Conservation (phyloP, 1,139 yeast genomes). For the Scheffersomyces illinoinensis region DNA sequence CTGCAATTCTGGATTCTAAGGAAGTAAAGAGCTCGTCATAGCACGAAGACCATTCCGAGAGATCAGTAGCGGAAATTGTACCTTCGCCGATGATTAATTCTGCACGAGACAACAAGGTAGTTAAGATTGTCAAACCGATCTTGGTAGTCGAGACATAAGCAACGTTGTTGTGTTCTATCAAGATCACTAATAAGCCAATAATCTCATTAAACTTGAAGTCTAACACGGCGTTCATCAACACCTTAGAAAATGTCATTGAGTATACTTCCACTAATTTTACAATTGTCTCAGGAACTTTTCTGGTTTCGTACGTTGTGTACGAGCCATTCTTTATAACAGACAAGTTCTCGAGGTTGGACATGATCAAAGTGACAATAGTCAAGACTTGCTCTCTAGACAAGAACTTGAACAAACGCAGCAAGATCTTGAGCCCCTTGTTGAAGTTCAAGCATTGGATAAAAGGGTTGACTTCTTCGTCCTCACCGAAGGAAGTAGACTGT, state of each 20-base stretch:
- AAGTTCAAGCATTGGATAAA: constrained; percentile 82
- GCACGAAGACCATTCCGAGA: constrained; percentile 75
- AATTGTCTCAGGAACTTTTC: constrained; percentile 54
- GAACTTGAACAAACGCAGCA: constrained; percentile 87
- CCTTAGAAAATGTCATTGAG: constrained; percentile 81
- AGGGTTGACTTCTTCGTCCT: constrained; percentile 60
- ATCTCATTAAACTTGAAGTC: constrained; percentile 83
- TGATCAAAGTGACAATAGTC: constrained; percentile 75
- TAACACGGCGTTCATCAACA: constrained; percentile 80
- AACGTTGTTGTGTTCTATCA: constrained; percentile 72
- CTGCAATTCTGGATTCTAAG: constrained; percentile 74
- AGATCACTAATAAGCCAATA: constrained; percentile 72
- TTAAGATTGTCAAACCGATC: constrained; percentile 82
- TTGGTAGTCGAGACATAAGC: constrained; percentile 79
- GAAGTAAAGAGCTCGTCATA: constrained; percentile 82
- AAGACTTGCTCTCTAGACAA: constrained; percentile 75
- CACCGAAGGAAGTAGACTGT: constrained; percentile 46
- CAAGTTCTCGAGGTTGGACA: constrained; percentile 79
- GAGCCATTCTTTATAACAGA: constrained; percentile 80
- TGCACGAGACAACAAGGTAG: constrained; percentile 87
- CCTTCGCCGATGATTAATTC: constrained; percentile 90
- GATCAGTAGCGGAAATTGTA: constrained; percentile 55
- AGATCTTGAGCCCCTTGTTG: constrained; percentile 85
- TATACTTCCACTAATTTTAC: constrained; percentile 75
- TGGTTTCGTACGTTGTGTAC: constrained; percentile 61